These are phyloP conservation scores for Fusarium tjaetaba DNA, from an alignment of 2,329 filamentous ascomycete species.

Conservation along the genomic window DNA sequence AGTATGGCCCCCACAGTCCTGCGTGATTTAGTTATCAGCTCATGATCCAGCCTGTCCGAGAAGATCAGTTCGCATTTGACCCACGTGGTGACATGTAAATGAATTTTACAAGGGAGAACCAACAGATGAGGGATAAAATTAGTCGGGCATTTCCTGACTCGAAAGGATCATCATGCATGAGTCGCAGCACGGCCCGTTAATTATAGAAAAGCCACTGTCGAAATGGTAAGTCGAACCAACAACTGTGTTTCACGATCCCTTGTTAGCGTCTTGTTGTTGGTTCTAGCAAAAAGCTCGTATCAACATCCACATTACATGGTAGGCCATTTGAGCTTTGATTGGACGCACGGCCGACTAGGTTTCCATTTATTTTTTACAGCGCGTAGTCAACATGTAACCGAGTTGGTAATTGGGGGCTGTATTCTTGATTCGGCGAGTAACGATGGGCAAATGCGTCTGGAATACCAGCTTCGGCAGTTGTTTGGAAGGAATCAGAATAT, in stretches of 20 bases:
- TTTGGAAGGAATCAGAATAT: fast-evolving
- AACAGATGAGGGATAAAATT: not conserved
- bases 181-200: not conserved
- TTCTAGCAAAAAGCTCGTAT: not conserved
- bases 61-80: not conserved
- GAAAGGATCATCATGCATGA: not conserved
- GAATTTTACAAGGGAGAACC: not conserved
- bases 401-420: not conserved
- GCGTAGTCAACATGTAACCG: too few relatives aligned
- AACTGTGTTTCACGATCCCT: not conserved
- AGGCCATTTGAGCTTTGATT: fast-evolving
- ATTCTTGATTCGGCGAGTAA: too few relatives aligned
- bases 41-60: not conserved
- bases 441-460: fast-evolving
- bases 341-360: fast-evolving
- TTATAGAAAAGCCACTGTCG: not conserved
- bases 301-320: not conserved
- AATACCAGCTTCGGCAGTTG: not conserved
- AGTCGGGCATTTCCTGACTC: not conserved
- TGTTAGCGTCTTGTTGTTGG: not conserved
- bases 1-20: not conserved
- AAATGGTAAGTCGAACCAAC: not conserved
- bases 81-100: not conserved
- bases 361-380: not conserved
- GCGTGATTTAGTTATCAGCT: not conserved